Base-by-base conservation (phyloP, 495 filamentous ascomycete genomes). In the Neurospora sp. region DNA sequence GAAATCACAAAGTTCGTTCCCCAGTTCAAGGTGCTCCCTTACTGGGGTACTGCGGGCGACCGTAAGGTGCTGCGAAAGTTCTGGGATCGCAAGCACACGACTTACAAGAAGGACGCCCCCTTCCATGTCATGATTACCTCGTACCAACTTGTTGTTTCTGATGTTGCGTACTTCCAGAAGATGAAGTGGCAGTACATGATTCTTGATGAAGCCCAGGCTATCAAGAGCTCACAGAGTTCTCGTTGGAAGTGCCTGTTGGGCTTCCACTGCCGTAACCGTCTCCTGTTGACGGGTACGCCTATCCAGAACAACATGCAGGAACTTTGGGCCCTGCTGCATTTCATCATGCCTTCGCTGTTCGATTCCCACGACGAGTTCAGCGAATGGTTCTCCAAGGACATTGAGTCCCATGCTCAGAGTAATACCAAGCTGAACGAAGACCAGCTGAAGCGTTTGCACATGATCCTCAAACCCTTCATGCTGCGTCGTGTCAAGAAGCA, bases 241-340 rank as follows among this genome's bases (percentile, higher is more conserved):
- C 90, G 96, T 76, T 99, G 96, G 96, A 99, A 98, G 87, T 92
- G 90, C 75, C 82, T 99, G 74, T 85, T 99, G 22, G 93, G 93
- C 17, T 98, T 98, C 84, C 91, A 93, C 78, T 99, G 95, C 82
- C 93, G 96, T 53, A 99, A 99, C 81, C 92, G 96, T 72, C 89
- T 99, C 9, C 84, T 99, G 48, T 88, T 99, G 31, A 99, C 96
- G 1, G 96, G 96, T 83, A 99, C 96, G 8, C 96, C 96, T 3
- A 99, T 99, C 78, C 96, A 99, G 82, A 99, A 99, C 82, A 98
- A 98, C 85, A 99, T 99, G 96, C 96, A 99, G 81, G 96, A 99
- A 82, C 83, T 99, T 69, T 99, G 96, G 96, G 96, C 96, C 45
- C 84, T 99, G 73, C 85, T 99, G 42, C 96, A 99, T 86, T 99